Evolutionary conservation across 2,329 filamentous ascomycete species (phyloP), one percentile per base, ranked within the genome.

Genomic region (Penicillium sp.): DNA sequence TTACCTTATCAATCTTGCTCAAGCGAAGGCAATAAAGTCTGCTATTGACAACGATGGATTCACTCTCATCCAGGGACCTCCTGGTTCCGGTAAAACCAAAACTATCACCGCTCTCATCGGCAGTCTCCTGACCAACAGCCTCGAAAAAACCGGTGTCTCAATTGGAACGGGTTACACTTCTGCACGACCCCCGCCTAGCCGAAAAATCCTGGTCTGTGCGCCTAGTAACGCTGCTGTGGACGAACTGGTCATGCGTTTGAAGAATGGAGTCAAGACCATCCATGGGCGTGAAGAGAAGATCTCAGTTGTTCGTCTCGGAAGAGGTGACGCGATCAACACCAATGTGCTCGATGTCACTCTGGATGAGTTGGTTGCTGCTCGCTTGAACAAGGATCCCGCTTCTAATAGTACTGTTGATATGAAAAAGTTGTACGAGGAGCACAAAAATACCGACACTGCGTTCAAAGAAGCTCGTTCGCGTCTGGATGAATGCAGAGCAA

Each of bases 191-290:
- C 72, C 67, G 42, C 68, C 70, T 1, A 71, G 84, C 2, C 97
- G 96, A 76, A 99, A 97, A 73, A 81, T 99, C 25, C 82, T 99
- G 25, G 90, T 99, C 23, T 99, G 94, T 69, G 94, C 94, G n/a
- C 94, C 94, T 14, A 97, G 92, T 81, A 99, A 99, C 73, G 94
- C 94, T 6, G 94, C 94, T 29, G 94, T 99, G 6, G 94, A 99
- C 71, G 94, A 99, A 73, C 73, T 99, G 59, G 94, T 99, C 18
- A 86, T 97, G 72, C 88, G 94, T 77, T 83, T 99, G 67, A 97
- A 96, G 75, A 80, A 85, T 51, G 94, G 94, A 4, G 83, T 99
- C 50, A 93, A 87, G 68, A 92, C 90, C 0, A 81, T 84, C 55
- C 84, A 82, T 42, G 93, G 94, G 1, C 81, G 85, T 26, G 79